Percentiles rank a stretch among this genome's conserved stretches.
Evolutionary conservation across 2,329 filamentous ascomycete genomes (phyloP).

Genomic region (Westerdykella ornata): DNA sequence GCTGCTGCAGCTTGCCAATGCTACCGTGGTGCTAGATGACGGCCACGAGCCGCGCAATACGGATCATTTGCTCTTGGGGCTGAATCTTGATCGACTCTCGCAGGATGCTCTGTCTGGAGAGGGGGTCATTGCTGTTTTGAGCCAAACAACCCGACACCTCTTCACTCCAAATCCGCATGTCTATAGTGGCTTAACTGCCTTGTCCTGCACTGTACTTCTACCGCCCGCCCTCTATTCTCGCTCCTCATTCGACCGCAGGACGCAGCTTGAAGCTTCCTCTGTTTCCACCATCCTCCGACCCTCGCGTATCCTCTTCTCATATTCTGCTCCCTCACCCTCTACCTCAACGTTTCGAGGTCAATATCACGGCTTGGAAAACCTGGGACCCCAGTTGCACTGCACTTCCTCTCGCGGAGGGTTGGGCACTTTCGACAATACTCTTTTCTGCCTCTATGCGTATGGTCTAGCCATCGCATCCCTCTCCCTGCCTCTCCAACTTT

Average conservation of each 20-base stretch:
- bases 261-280: constrained; percentile 11
- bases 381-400: constrained; percentile 33
- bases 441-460: constrained; percentile 8
- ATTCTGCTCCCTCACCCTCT: constrained; percentile 16
- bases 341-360: constrained; percentile 8
- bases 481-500: not conserved
- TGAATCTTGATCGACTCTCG: constrained; percentile 40
- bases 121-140: constrained; percentile 36
- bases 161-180: constrained; percentile 19
- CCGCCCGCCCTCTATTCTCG: constrained; percentile 20
- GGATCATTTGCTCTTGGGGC: constrained; percentile 39
- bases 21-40: constrained; percentile 41
- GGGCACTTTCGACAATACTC: constrained; percentile 20
- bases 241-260: constrained; percentile 19
- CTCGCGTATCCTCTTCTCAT: constrained; percentile 3
- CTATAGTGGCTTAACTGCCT: constrained; percentile 23
- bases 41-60: constrained; percentile 41
- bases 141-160: constrained; percentile 36
- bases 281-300: constrained; percentile 15
- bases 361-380: too few species aligned
- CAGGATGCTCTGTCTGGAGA: constrained; percentile 22
- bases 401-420: constrained; percentile 16
- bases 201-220: constrained; percentile 30
- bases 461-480: not conserved
- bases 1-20: constrained; percentile 45